Evolutionary conservation across 2,329 filamentous ascomycete genomes (phyloP), one percentile per base, ranked within the genome.

Genomic region (Alternaria atra): DNA sequence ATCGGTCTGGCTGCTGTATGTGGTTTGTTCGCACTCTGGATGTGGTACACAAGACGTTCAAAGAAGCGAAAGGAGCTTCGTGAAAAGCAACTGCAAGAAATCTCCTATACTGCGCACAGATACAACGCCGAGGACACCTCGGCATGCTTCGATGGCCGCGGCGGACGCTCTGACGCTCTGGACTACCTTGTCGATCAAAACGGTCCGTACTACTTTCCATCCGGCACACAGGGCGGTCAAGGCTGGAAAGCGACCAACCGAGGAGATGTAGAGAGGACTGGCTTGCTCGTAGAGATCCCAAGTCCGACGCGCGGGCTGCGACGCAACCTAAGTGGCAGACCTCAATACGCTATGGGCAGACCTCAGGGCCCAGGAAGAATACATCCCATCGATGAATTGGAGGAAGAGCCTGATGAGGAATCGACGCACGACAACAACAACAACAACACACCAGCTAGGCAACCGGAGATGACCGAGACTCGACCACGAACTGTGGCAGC

Each of bases 361-460:
- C 76, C 82, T 32, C 81, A 83, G 17, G 82, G 82, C 7, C 83
- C 84, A 32, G 84, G 84, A 3, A 79, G 82, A 25, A 90, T 90
- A 27, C 87, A 89, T 70, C 86, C 87, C 0, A 90, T 90, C 46
- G 87, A 88, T 37, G 86, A 88, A 70, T 78, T 84, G 12, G 87
- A 89, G 60, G 87, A 89, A 63, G 85, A 88, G 52, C 56, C 67
- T 8, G 71, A 72, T 5, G 63, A 60, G 4, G 64, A 71, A n/a
- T 34, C 59, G 8, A 34, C 58, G 2, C 69, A 64, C 23, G 71
- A 74, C 13, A 58, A 63, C 15, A 64, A 62, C 7, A 57, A 73
- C 12, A 57, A 64, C 15, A 64, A 61, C 7, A 58, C 60, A 1
- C 50, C 69, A 25, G 66, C 61, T 6, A 52, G 44, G 27, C 60